These are phyloP conservation scores for Ustilago bromivora DNA, from an alignment of 1,284 basidiomycete species.

Conservation along the genomic window DNA sequence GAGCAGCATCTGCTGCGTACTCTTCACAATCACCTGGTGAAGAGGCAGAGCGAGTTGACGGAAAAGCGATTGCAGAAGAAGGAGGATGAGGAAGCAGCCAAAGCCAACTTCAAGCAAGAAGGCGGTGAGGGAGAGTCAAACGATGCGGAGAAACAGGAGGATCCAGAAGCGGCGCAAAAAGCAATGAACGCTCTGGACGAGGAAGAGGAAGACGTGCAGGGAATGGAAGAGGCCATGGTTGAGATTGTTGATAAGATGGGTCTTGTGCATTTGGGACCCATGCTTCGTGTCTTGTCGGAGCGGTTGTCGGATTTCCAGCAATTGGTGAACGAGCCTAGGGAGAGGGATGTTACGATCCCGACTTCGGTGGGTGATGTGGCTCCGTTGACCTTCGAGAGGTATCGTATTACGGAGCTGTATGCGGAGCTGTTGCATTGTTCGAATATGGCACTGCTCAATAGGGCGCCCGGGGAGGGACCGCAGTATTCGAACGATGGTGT, in stretches of 20 bases:
- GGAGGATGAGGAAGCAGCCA: slow-evolving; percentile 68
- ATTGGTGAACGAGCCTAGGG: slow-evolving; percentile 80
- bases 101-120: slow-evolving; percentile 8
- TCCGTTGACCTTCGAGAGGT: slow-evolving; percentile 93
- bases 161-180: slow-evolving; percentile 71
- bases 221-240: slow-evolving; percentile 82
- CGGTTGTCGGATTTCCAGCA: slow-evolving; percentile 79
- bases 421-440: slow-evolving; percentile 97
- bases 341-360: slow-evolving; percentile 74
- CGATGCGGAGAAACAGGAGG: slow-evolving; percentile 24
- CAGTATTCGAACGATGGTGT: slow-evolving; percentile 64
- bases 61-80: slow-evolving; percentile 52
- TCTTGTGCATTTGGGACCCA: slow-evolving; percentile 89
- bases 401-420: slow-evolving; percentile 96
- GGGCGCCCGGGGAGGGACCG: slow-evolving; percentile 70
- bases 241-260: slow-evolving; percentile 91
- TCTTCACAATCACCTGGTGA: slow-evolving; percentile 87
- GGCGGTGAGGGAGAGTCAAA: slow-evolving; percentile 10
- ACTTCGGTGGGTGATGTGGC: slow-evolving; percentile 71
- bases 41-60: slow-evolving; percentile 79
- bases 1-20: slow-evolving; percentile 99
- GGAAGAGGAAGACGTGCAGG: slow-evolving; percentile 69
- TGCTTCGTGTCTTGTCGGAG: slow-evolving; percentile 83
- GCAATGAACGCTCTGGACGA: slow-evolving; percentile 72
- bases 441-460: slow-evolving; percentile 96